Conservation (phyloP, 1,284 basidiomycete species). For the Moesziomyces globuligerus region DNA sequence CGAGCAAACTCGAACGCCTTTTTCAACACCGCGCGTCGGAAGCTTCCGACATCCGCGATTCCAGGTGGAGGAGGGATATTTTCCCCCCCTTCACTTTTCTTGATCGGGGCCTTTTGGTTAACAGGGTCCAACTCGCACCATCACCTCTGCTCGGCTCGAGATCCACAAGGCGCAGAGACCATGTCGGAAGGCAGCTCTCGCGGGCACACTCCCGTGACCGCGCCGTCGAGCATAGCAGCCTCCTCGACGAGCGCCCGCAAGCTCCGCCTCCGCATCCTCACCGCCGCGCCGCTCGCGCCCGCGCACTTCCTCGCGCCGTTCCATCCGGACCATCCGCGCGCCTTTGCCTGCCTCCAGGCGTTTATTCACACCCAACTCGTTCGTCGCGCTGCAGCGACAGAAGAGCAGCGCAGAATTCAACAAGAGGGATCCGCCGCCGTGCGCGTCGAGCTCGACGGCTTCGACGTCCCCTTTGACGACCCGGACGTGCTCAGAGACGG, state of each 20-base stretch:
- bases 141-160: not conserved
- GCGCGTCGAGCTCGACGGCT: constrained; percentile 23
- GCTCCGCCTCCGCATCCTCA: constrained; percentile 28
- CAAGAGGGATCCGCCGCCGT: not conserved
- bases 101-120: not conserved
- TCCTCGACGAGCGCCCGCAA: constrained; percentile 1
- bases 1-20: not conserved
- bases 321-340: constrained; percentile 3
- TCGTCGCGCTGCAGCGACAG: not conserved
- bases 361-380: constrained; percentile 23
- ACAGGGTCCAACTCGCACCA: not conserved
- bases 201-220: constrained; percentile 16
- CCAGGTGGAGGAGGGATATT: too few relatives aligned
- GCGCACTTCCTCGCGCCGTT: constrained; percentile 45
- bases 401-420: constrained; percentile 7
- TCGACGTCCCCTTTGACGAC: constrained; percentile 40
- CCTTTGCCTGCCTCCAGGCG: constrained; percentile 15
- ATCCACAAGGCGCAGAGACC: too few relatives aligned
- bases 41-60: too few relatives aligned
- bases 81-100: too few relatives aligned
- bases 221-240: constrained; percentile 14
- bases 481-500: constrained; percentile 39
- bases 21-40: too few relatives aligned
- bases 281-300: constrained; percentile 31
- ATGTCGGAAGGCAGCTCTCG: constrained; percentile 31